Evolutionary conservation across 2,329 filamentous ascomycete species (phyloP).

Genomic region (Trichoderma sp.): DNA sequence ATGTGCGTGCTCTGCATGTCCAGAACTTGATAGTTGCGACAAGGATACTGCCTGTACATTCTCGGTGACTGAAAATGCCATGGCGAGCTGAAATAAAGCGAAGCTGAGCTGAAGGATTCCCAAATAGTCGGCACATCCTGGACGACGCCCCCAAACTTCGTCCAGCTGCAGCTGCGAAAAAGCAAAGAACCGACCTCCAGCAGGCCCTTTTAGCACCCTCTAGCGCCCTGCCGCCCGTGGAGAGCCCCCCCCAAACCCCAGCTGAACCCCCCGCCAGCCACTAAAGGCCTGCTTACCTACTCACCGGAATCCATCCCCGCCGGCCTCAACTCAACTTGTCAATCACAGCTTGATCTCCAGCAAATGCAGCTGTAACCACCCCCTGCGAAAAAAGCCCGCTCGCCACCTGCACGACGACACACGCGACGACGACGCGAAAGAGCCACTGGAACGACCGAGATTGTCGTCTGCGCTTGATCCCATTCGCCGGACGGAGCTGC

Average conservation of each 20-base stretch:
- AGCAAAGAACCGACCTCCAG: neutral
- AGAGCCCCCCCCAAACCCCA: neutral
- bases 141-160: neutral
- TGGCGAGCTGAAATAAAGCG: neutral
- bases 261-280: neutral
- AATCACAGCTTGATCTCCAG: neutral
- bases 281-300: slow-evolving; percentile 17
- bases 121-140: neutral
- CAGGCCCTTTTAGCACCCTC: neutral
- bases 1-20: neutral
- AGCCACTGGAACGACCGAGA: neutral
- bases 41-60: neutral
- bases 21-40: neutral
- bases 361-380: slow-evolving; percentile 12
- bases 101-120: neutral
- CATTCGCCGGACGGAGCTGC: neutral
- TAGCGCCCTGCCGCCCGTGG: neutral
- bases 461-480: neutral
- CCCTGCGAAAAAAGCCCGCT: slow-evolving; percentile 8
- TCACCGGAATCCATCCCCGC: neutral
- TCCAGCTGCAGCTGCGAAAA: slow-evolving; percentile 1
- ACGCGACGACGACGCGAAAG: slow-evolving; percentile 15
- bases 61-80: neutral
- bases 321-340: neutral
- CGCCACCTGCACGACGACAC: slow-evolving; percentile 2